Base-by-base conservation (phyloP, 2,329 filamentous ascomycete species). In the Apiospora phragmitis region DNA sequence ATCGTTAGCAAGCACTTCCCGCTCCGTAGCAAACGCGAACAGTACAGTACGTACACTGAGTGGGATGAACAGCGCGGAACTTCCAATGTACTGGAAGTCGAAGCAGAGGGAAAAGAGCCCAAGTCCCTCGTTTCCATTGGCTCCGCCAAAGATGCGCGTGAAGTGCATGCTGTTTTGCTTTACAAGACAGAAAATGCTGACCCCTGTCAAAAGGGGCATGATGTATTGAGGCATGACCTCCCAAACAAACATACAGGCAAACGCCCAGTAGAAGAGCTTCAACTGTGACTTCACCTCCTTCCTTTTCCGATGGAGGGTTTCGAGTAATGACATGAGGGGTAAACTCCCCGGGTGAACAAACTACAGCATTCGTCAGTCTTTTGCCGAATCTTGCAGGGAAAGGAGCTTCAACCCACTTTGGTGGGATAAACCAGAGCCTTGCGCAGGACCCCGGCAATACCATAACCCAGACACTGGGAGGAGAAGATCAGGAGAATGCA, bases 151-250 rank as follows among this genome's bases (percentile, higher is more conserved):
- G n/a, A 87, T 75, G 51, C 84, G 84, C 26, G 84, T 85, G 67
- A 87, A 84, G 7, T 84, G 75, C 0, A 81, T 72, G 69, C 76
- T 85, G 49, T 83, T 76, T 45, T 81, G 79, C 16, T 83, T 81
- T 0, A 84, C 82, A 5, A 87, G 79, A 72, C 85, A 87, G 68
- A 86, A 84, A 35, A 87, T 49, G 24, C 47, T 59, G 32, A 68
- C 49, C 1, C 42, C 67, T 12, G 79, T 82, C 7, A 86, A 76
- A 4, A 83, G 71, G 1, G 84, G 81, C 66, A 84, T 83, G 0
- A 86, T 81, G 65, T 84, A 85, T 70, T 85, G 80, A 0, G 86
- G 85, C 55, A 88, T 76, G 32, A 85, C 78, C 68, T 87, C 85
- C 81, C 85, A 88, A 42, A 83, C 73, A 65, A 85, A 83, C 49